A percentile compares a stretch with the other conserved stretches of the same genome.
These are phyloP conservation scores for Solanum clarkiae DNA, from an alignment of 257 asterid genomes.

Conservation along the genomic window DNA sequence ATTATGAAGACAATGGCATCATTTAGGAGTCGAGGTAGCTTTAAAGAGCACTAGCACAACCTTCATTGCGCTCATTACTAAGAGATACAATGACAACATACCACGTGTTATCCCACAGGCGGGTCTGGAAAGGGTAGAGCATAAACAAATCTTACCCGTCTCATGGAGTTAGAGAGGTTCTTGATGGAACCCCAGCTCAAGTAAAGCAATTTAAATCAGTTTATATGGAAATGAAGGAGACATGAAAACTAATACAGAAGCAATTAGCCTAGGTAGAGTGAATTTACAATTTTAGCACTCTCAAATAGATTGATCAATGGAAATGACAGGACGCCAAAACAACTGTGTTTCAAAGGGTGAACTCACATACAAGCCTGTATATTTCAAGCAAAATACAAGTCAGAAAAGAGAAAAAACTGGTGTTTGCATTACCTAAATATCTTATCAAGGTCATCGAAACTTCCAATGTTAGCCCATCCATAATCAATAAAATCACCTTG, in stretches of 20 bases:
- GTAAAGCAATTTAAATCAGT: background rate
- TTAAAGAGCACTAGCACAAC: background rate
- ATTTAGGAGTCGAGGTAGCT: background rate
- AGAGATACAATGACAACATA: background rate
- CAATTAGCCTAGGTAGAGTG: background rate
- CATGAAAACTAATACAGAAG: background rate
- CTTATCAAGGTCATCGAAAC: slow-evolving; percentile 86
- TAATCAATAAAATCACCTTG: slow-evolving; percentile 61
- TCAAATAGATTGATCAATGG: background rate
- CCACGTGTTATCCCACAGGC: background rate
- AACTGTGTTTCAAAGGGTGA: background rate
- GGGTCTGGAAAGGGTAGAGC: background rate
- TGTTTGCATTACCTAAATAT: slow-evolving; percentile 59
- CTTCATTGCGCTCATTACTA: background rate
- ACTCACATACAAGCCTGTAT: background rate
- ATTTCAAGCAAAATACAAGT: background rate
- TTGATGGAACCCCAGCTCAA: background rate
- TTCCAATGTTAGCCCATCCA: slow-evolving; percentile 84
- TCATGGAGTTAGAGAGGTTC: background rate
- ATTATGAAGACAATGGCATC: background rate
- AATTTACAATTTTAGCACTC: background rate
- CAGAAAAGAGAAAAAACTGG: background rate
- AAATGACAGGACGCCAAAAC: background rate
- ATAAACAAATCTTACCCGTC: background rate
- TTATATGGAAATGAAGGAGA: background rate